phyloP scores from a whole-genome alignment of 2,329 filamentous ascomycete genomes.

The Magnaporthiopsis rhizophila region DNA sequence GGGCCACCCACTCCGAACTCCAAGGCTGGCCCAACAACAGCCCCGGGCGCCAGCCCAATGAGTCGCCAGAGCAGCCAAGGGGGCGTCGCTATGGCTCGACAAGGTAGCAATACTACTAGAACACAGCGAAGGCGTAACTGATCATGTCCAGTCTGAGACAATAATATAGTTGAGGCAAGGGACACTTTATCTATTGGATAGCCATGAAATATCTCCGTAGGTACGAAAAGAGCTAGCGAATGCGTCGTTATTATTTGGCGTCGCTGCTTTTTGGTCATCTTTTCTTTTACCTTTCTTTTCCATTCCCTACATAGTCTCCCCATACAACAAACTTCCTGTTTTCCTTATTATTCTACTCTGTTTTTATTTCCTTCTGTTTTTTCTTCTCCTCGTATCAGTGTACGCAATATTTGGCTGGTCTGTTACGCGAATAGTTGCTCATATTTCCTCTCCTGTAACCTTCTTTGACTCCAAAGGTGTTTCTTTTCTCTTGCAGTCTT shows the following conservation, averaged over 20 bases:
- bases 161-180: not conserved
- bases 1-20: conserved; percentile 27
- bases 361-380: not conserved
- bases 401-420: too few species aligned
- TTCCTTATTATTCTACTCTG: not conserved
- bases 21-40: conserved; percentile 3
- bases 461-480: too few species aligned
- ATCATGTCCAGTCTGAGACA: not conserved
- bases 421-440: too few species aligned
- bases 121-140: conserved; percentile 17
- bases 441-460: too few species aligned
- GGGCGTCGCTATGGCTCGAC: conserved; percentile 48
- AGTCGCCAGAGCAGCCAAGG: conserved; percentile 48
- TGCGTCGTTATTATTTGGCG: not conserved
- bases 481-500: not conserved
- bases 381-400: not conserved
- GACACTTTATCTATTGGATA: not conserved
- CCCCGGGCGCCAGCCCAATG: conserved; percentile 37
- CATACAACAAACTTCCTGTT: not conserved
- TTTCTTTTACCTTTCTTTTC: not conserved
- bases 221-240: not conserved
- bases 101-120: conserved; percentile 33
- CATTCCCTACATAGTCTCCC: not conserved
- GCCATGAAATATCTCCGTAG: not conserved
- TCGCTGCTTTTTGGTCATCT: not conserved